Evolutionary conservation across 169 alveolate genomes (phyloP).

Genomic region (Cystoisospora suis): DNA sequence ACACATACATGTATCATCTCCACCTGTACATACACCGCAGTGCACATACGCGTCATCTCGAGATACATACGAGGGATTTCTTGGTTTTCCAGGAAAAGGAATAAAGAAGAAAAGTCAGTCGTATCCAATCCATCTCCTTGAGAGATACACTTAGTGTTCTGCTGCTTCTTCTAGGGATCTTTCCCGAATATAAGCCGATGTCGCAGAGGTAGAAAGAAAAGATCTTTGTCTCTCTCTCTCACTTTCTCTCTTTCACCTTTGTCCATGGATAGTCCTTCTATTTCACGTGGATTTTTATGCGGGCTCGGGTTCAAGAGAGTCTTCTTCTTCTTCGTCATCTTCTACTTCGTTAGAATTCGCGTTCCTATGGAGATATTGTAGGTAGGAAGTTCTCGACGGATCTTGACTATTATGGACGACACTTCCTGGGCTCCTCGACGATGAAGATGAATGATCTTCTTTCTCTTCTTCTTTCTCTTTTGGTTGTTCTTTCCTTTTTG

Average conservation of each 20-base stretch:
- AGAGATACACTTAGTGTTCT: not conserved
- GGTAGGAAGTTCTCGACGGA: no score
- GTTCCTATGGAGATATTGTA: not conserved
- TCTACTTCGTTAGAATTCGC: not conserved
- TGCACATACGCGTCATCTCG: no score
- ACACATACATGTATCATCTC: no score
- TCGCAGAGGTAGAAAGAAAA: no score
- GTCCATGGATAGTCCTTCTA: no score
- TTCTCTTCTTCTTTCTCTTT: not conserved
- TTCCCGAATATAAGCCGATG: no score
- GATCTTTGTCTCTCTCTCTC: no score
- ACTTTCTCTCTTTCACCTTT: no score
- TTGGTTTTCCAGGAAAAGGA: no score
- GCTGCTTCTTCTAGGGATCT: no score
- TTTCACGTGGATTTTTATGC: not conserved
- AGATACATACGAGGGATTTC: no score
- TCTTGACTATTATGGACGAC: not conserved
- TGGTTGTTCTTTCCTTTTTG: not conserved
- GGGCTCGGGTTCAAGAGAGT: slow-evolving; percentile 1
- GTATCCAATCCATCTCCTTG: not conserved
- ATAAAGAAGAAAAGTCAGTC: not conserved
- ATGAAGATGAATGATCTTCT: not conserved
- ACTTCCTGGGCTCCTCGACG: not conserved
- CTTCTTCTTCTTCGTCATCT: slow-evolving; percentile 27
- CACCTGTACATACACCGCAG: no score